phyloP scores from a whole-genome alignment of 805 yeast species.

The Candida taoyuanica region DNA sequence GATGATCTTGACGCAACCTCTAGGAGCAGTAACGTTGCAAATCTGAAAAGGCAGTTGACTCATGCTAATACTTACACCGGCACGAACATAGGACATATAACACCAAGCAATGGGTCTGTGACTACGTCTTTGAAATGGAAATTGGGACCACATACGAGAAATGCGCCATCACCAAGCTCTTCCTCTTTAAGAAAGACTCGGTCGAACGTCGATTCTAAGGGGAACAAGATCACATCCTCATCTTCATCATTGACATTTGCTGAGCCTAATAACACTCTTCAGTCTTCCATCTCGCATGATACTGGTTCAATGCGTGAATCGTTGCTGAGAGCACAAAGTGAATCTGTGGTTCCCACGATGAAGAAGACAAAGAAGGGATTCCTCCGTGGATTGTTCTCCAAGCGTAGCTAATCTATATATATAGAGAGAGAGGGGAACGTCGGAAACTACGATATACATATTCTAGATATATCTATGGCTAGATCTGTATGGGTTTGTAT shows the following conservation, averaged over 20 bases:
- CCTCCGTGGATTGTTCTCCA: background rate
- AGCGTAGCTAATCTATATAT: background rate
- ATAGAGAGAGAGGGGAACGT: too few species aligned
- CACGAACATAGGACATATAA: too few species aligned
- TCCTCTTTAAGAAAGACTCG: conserved; percentile 7
- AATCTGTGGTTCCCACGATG: conserved; percentile 10
- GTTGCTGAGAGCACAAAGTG: conserved; percentile 11
- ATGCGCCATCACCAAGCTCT: background rate
- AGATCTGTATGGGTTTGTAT: too few species aligned
- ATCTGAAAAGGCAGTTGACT: conserved; percentile 7
- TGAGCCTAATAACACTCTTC: background rate
- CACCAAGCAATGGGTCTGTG: too few species aligned
- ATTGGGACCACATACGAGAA: too few species aligned
- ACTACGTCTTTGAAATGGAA: conserved; percentile 1
- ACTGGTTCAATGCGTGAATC: background rate
- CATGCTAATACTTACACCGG: background rate
- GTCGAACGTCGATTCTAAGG: conserved; percentile 5
- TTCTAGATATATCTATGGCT: background rate
- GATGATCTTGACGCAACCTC: background rate
- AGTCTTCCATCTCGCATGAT: conserved; percentile 16
- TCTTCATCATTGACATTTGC: background rate
- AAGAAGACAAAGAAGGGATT: conserved; percentile 3
- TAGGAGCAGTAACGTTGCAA: background rate
- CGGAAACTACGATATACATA: background rate
- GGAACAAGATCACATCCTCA: too few species aligned